Evolutionary conservation across 306 rosid genomes (phyloP), one percentile per base, ranked within the genome.

Genomic region (Ceratonia siliqua): DNA sequence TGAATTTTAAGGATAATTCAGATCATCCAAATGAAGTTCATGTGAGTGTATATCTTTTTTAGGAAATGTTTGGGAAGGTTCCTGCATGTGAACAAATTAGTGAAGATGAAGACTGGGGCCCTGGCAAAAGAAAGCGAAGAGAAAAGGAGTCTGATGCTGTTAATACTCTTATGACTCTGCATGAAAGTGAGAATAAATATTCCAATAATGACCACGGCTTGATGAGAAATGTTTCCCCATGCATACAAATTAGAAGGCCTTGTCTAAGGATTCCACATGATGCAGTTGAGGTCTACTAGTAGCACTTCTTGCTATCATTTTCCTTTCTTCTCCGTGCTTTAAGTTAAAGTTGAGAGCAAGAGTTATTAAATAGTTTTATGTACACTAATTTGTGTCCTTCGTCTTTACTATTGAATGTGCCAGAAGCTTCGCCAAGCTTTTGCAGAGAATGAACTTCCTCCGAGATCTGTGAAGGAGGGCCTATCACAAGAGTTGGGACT

Each of bases 81-180:
- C 83, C 82, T 54, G 59, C 87, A 30, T 81, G 62, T 43, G 98
- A 93, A 70, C 90, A 80, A 85, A 81, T 80, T 58, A 93, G 95
- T 80, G 97, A 91, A 46, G 98, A 93, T 81, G 98, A 93, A 82
- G 98, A 93, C 66, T 90, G 98, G 98, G 97, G 94, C 64, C 98
- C 97, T 73, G 66, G 69, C 57, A 90, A 86, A 89, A 85, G 87
- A 79, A 93, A 71, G 84, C 78, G 88, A 33, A 83, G 90, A 75
- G 90, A 86, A 72, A 93, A 90, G 80, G 97, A 90, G 68, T 87
- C 89, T 58, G 97, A 90, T 82, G 97, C 96, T 28, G 89, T 90
- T 39, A 84, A 88, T 70, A 90, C 95, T 50, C 95, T 93, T 35
- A 90, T 90, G 92, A 87, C 93, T 48, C 93, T 90, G 75, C 86